Base-by-base conservation (phyloP, 2,329 filamentous ascomycete genomes). In the Scopulariopsis brevicaulis region DNA sequence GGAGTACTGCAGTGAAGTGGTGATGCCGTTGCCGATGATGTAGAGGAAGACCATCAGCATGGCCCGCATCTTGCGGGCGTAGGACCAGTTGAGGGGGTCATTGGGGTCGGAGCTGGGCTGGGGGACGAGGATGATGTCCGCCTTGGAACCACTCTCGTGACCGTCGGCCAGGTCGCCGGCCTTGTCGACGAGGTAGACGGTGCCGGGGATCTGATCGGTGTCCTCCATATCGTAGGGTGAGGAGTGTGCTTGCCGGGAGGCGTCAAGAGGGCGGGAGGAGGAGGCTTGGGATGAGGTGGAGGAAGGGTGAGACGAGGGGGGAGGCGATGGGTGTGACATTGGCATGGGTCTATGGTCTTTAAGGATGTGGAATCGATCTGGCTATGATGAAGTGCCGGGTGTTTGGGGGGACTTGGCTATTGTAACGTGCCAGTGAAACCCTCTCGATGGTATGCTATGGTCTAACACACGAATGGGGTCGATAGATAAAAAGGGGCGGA, bases 21-120 rank as follows among this genome's bases (percentile, higher is more conserved):
- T 65, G 53, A 68, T 52, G 32, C 66, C 65, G 10, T 51, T 51
- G 48, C 48, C 48, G 24, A 51, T 51, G 48, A 51, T 51, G 48
- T 11, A 51, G 34, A 77, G 60, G 37, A 62, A 64, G 22, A 66
- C 63, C 55, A 65, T 68, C 25, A 69, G 28, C 77, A 58, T 59
- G 61, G 61, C 59, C 5, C 64, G 80, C 40, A 72, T 70, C 64
- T 78, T 78, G 62, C 77, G 73, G 55, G 68, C 62, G 55, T 68
- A 62, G 46, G 72, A 71, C 78, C 78, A 81, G 63, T 78, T 77
- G 59, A 81, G 68, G 22, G 78, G 78, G 63, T 81, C 78, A 61
- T 80, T 75, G 32, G 76, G 76, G 11, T 75, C 77, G 56, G 72
- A 67, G 14, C 76, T 78, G n/a, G 80, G 80, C 57, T 77, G 74